phyloP scores from a whole-genome alignment of 2,329 filamentous ascomycete species.

The Aquanectria penicillioides region DNA sequence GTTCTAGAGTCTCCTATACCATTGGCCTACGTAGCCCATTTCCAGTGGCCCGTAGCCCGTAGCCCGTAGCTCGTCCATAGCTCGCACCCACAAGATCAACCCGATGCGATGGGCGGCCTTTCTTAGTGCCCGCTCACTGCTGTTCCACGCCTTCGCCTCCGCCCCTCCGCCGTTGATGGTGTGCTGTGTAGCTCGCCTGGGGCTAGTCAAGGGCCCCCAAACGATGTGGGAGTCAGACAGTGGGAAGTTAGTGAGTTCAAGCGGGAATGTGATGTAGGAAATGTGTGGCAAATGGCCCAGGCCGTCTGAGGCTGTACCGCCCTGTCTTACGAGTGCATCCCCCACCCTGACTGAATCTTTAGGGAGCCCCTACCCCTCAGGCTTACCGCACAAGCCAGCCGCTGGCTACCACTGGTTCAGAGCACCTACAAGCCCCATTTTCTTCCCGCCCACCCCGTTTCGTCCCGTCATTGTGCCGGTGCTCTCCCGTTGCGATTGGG shows the following conservation, averaged over 20 bases:
- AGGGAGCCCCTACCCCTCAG: neutral
- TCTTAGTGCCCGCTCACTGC: conserved; percentile 39
- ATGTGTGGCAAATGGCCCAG: too few relatives aligned
- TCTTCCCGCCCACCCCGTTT: conserved; percentile 31
- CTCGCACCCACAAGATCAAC: conserved; percentile 23
- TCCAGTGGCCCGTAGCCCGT: too few relatives aligned
- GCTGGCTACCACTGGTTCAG: conserved; percentile 18
- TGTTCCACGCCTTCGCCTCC: conserved; percentile 25
- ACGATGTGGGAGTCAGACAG: neutral
- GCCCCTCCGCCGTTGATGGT: conserved; percentile 18
- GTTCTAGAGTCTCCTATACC: too few relatives aligned
- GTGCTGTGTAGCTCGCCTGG: conserved; percentile 9
- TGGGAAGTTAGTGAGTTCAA: too few relatives aligned
- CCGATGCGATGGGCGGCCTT: conserved; percentile 36
- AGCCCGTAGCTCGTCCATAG: neutral
- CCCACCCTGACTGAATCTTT: conserved; percentile 14
- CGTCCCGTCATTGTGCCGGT: conserved; percentile 35
- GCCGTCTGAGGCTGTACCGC: too few relatives aligned
- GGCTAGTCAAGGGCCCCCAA: neutral
- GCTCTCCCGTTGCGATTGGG: conserved; percentile 29
- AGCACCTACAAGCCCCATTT: conserved; percentile 27
- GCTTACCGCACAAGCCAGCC: conserved; percentile 19
- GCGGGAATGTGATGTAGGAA: too few relatives aligned
- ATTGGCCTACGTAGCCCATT: too few relatives aligned
- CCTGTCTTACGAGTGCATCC: conserved; percentile 13